Conservation (phyloP, 2,329 filamentous ascomycete species). For the Aspergillus sp. region DNA sequence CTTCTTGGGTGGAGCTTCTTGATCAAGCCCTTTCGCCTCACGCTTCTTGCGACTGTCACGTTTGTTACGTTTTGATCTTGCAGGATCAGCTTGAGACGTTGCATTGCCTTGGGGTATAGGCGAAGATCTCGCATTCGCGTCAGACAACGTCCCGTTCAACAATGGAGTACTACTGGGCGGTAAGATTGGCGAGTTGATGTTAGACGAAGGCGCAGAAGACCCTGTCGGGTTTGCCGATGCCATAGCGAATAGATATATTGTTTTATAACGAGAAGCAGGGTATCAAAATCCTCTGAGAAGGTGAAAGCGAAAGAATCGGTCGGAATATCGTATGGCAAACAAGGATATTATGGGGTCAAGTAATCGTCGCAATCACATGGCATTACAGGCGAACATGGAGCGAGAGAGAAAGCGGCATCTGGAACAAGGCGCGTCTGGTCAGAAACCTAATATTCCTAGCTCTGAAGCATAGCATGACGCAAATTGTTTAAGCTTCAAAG, state of each 20-base stretch:
- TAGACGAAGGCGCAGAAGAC: conserved; percentile 37
- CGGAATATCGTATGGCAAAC: background rate
- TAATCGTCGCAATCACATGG: too few species aligned
- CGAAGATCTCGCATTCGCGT: conserved; percentile 33
- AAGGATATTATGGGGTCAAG: too few species aligned
- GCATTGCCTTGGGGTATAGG: conserved; percentile 31
- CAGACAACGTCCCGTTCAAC: conserved; percentile 27
- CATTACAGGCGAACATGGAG: too few species aligned
- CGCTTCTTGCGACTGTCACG: conserved; percentile 46
- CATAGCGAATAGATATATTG: conserved; percentile 20
- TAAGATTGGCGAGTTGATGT: conserved; percentile 36
- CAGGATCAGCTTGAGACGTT: conserved; percentile 29
- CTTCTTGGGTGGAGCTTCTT: conserved; percentile 38
- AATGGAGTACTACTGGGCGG: conserved; percentile 29
- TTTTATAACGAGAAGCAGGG: background rate
- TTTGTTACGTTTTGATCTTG: conserved; percentile 42
- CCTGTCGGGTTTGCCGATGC: conserved; percentile 32
- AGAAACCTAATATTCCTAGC: too few species aligned
- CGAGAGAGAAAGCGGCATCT: too few species aligned
- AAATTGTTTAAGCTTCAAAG: too few species aligned
- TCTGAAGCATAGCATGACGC: too few species aligned
- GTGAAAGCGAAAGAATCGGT: background rate
- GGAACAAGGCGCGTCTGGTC: too few species aligned
- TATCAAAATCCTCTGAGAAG: background rate
- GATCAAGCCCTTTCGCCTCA: conserved; percentile 43